Conservation (phyloP, 2,329 filamentous ascomycete species). For the Ophiostoma sp. region DNA sequence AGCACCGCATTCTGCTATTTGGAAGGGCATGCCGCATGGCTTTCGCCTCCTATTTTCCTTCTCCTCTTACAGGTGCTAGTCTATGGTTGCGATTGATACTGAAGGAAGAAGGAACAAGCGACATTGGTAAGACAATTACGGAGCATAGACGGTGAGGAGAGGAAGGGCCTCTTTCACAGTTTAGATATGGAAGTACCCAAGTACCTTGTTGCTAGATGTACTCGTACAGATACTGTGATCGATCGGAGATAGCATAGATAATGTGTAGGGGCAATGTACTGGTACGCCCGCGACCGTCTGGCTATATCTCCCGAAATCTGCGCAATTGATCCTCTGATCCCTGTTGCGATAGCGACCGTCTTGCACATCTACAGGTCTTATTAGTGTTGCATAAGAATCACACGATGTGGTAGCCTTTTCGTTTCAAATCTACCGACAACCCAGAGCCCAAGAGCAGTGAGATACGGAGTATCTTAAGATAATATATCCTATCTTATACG, state of each 20-base stretch:
- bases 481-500: background rate
- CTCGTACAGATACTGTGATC: background rate
- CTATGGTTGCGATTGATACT: background rate
- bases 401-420: background rate
- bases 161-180: background rate
- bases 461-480: too few species aligned
- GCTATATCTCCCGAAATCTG: constrained; percentile 13
- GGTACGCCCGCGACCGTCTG: background rate
- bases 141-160: background rate
- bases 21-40: background rate
- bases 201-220: background rate
- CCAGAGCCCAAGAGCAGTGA: background rate
- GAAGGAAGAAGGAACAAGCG: background rate
- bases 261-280: background rate
- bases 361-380: background rate
- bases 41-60: constrained; percentile 5
- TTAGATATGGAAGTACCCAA: constrained; percentile 1
- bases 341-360: background rate
- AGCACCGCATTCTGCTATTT: background rate
- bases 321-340: constrained; percentile 8
- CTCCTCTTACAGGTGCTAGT: background rate
- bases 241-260: background rate
- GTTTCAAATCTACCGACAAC: background rate
- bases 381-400: background rate
- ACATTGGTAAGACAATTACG: background rate